Evolutionary conservation across 371 early-diverging fungal species (phyloP).

Genomic region (Mortierella sp.): DNA sequence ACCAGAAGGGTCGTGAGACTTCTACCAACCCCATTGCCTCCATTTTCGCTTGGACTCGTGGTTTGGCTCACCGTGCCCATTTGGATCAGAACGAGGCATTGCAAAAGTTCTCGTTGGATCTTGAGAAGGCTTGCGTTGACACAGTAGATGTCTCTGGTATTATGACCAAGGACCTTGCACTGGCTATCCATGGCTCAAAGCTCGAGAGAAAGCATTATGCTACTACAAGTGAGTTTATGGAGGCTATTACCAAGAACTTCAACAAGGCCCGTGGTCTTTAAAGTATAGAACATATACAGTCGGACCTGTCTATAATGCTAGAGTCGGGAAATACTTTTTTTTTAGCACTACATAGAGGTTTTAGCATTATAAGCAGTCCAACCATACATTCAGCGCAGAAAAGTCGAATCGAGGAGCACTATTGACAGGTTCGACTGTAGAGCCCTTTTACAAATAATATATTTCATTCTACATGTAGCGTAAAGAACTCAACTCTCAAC

Average conservation of each 20-base stretch:
- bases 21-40: slow-evolving; percentile 98
- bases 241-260: slow-evolving; percentile 78
- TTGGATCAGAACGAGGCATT: slow-evolving; percentile 88
- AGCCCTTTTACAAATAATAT: too few relatives aligned
- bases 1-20: slow-evolving; percentile 92
- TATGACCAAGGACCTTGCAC: slow-evolving; percentile 98
- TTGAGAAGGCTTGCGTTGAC: slow-evolving; percentile 92
- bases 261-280: slow-evolving; percentile 57
- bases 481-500: too few relatives aligned
- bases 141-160: slow-evolving; percentile 86
- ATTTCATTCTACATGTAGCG: too few relatives aligned
- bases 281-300: background rate
- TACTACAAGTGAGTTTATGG: slow-evolving; percentile 85
- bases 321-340: background rate
- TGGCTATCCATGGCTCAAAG: slow-evolving; percentile 91
- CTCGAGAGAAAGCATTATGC: slow-evolving; percentile 81
- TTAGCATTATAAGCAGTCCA: too few relatives aligned
- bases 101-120: slow-evolving; percentile 78
- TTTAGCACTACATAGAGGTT: too few relatives aligned
- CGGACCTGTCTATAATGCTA: background rate
- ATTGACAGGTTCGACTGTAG: too few relatives aligned
- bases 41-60: slow-evolving; percentile 98
- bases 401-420: too few relatives aligned
- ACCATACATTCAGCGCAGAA: too few relatives aligned
- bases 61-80: slow-evolving; percentile 95